These are phyloP conservation scores for Coprinopsis cinerea DNA, from an alignment of 768 basidiomycete genomes.

Conservation along the genomic window DNA sequence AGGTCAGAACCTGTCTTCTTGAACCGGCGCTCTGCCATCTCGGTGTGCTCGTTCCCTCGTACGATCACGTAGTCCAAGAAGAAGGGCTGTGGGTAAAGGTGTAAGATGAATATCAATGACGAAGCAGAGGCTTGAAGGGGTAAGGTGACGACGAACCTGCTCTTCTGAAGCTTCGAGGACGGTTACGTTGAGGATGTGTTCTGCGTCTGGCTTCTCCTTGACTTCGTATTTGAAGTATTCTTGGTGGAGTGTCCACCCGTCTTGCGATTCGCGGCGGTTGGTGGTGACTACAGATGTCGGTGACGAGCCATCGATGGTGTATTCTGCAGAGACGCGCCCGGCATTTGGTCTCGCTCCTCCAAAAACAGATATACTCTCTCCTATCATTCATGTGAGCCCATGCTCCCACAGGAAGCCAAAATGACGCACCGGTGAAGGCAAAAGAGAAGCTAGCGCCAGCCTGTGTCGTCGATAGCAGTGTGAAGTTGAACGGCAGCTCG, in stretches of 20 bases:
- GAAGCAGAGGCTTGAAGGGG: no score
- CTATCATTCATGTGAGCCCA: not conserved
- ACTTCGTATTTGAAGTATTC: conserved; percentile 5
- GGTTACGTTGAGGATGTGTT: conserved; percentile 5
- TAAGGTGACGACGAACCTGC: not conserved
- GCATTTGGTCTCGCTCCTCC: conserved; percentile 1
- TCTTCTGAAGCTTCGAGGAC: conserved; percentile 7
- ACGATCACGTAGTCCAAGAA: conserved; percentile 6
- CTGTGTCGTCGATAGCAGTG: not conserved
- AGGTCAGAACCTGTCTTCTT: conserved; percentile 1
- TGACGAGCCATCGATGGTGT: conserved; percentile 2
- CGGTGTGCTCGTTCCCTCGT: conserved; percentile 5
- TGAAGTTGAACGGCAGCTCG: conserved; percentile 7
- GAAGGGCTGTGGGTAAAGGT: conserved; percentile 7
- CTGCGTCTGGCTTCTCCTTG: not conserved
- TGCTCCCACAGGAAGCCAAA: not conserved
- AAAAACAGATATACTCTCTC: conserved; percentile 4
- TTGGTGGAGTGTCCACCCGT: conserved; percentile 5
- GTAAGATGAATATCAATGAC: no score
- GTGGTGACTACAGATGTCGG: not conserved
- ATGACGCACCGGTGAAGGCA: conserved; percentile 7
- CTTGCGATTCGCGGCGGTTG: not conserved
- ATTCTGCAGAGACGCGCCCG: conserved; percentile 1
- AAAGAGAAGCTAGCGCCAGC: not conserved
- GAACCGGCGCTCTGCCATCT: conserved; percentile 1